A percentile compares a stretch with the other conserved stretches of the same genome.
Conservation (phyloP, 2,329 filamentous ascomycete genomes). For the Pseudocercospora musae region DNA sequence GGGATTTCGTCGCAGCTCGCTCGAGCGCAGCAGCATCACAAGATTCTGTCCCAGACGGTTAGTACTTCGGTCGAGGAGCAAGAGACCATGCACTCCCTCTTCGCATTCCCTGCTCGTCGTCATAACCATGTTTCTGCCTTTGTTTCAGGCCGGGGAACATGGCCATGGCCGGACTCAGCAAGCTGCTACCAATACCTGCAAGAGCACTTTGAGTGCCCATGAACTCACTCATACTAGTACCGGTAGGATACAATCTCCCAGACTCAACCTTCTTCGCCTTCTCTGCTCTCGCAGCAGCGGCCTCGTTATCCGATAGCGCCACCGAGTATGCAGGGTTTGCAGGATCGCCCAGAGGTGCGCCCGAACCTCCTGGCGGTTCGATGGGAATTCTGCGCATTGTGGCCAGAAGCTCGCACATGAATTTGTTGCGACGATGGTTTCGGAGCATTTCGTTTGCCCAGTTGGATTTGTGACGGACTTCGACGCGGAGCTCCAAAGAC, state of each 20-base stretch:
- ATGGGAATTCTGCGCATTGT: conserved; percentile 84
- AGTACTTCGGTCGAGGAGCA: background rate
- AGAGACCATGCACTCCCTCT: conserved; percentile 2
- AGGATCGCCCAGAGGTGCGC: conserved; percentile 47
- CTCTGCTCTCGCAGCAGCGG: conserved; percentile 8
- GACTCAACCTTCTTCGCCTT: conserved; percentile 42
- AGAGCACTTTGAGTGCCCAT: conserved; percentile 1
- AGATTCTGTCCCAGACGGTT: background rate
- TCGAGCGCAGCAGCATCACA: background rate
- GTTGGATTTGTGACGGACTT: conserved; percentile 41
- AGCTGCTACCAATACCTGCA: background rate
- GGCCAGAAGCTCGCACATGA: conserved; percentile 85
- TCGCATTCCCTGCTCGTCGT: background rate
- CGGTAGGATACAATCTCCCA: conserved; percentile 50
- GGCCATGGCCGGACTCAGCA: conserved; percentile 10
- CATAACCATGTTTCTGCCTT: conserved; percentile 1
- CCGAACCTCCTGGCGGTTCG: conserved; percentile 65
- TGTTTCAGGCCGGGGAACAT: conserved; percentile 17
- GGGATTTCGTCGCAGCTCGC: background rate
- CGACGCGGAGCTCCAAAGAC: conserved; percentile 33
- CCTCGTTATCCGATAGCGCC: conserved; percentile 15
- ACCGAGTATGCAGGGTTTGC: conserved; percentile 68
- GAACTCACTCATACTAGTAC: conserved; percentile 10
- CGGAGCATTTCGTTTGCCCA: conserved; percentile 69
- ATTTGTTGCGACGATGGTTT: conserved; percentile 78